A percentile compares a stretch with the other conserved stretches of the same genome.
phyloP scores from a whole-genome alignment of 208 protist genomes.

The Acanthamoeba polyphaga region DNA sequence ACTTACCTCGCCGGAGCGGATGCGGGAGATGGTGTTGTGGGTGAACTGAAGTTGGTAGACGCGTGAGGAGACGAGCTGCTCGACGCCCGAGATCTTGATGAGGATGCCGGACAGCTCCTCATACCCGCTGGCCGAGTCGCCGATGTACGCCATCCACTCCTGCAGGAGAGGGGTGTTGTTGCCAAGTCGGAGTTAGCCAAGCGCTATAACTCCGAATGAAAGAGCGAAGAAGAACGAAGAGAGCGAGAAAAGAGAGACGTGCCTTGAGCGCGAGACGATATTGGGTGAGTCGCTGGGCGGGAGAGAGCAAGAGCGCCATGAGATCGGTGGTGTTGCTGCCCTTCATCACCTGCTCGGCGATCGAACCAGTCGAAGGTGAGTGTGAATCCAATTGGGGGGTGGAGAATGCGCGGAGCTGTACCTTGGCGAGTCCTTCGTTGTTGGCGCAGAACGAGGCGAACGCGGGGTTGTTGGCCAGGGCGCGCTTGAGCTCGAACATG shows the following conservation, averaged over 20 bases:
- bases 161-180: background rate
- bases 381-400: background rate
- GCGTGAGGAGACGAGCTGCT: conserved; percentile 12
- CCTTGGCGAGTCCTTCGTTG: background rate
- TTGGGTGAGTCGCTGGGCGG: background rate
- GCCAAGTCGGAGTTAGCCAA: background rate
- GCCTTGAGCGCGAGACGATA: conserved; percentile 43
- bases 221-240: background rate
- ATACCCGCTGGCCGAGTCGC: conserved; percentile 26
- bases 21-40: conserved; percentile 36
- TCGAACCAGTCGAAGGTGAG: background rate
- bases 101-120: conserved; percentile 15
- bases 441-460: conserved; percentile 47
- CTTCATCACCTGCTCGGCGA: background rate
- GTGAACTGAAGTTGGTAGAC: conserved; percentile 30
- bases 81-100: conserved; percentile 40
- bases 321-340: background rate
- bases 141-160: conserved; percentile 51
- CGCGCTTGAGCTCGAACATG: conserved; percentile 29
- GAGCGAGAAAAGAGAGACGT: background rate
- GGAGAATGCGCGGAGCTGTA: background rate
- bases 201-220: no score
- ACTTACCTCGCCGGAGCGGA: background rate
- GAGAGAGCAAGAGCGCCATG: background rate
- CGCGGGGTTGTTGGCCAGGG: conserved; percentile 15